phyloP scores from a whole-genome alignment of 2,329 filamentous ascomycete genomes.

The Microsporum ferrugineum region DNA sequence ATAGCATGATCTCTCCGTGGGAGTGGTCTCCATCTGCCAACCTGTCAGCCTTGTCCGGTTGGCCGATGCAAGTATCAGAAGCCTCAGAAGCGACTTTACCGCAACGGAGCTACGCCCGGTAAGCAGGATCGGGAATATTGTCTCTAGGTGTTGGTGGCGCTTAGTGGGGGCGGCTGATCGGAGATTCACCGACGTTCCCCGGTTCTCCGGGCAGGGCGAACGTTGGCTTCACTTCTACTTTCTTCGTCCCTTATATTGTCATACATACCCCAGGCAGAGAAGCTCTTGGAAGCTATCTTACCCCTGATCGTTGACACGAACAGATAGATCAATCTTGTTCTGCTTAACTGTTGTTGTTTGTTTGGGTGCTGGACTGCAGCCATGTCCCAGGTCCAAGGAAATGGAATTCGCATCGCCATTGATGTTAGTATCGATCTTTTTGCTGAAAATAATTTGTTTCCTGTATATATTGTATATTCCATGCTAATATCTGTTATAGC shows the following conservation, averaged over 20 bases:
- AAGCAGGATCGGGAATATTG: not conserved
- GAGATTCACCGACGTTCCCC: not conserved
- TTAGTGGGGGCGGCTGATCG: not conserved
- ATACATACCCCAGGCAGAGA: not conserved
- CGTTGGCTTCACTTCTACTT: not conserved
- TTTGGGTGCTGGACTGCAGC: not conserved
- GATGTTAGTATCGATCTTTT: slow-evolving; percentile 20
- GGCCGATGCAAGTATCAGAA: not conserved
- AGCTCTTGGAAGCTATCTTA: not conserved
- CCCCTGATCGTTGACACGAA: not conserved
- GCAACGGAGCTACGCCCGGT: not conserved
- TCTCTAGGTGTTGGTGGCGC: not conserved
- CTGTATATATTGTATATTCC: slow-evolving; percentile 3
- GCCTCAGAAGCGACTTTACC: not conserved
- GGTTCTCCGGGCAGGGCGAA: not conserved
- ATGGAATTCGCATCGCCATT: slow-evolving; percentile 28
- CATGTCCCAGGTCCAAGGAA: slow-evolving; percentile 12
- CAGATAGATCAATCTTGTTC: not conserved
- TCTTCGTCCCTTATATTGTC: not conserved
- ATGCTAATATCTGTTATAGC: slow-evolving; percentile 30
- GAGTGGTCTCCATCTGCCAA: not conserved
- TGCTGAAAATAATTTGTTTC: not conserved
- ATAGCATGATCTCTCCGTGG: not conserved
- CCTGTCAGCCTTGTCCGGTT: not conserved
- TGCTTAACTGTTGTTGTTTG: not conserved